These are phyloP conservation scores for Kwoniella sp. DNA, from an alignment of 768 basidiomycete genomes.

Conservation along the genomic window DNA sequence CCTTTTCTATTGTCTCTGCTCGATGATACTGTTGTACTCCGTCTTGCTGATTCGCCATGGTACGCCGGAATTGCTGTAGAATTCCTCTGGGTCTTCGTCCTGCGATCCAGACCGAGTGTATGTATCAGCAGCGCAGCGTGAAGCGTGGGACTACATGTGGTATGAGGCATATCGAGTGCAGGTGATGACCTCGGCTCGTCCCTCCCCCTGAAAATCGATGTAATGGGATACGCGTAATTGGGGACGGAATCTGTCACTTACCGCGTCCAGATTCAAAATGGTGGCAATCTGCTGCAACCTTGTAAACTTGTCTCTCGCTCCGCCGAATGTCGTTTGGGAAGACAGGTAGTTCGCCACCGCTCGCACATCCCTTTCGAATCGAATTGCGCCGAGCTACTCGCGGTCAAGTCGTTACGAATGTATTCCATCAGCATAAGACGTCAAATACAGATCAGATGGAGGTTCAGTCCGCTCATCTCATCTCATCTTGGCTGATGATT, in stretches of 20 bases:
- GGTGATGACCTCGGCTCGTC: too few relatives aligned
- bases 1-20: conserved; percentile 32
- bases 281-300: conserved; percentile 92
- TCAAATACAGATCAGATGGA: not conserved
- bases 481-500: not conserved
- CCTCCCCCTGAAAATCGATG: too few relatives aligned
- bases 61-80: conserved; percentile 90
- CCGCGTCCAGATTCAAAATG: conserved; percentile 76
- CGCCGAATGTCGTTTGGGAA: conserved; percentile 85
- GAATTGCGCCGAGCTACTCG: conserved; percentile 83
- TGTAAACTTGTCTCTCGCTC: conserved; percentile 86
- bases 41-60: conserved; percentile 45
- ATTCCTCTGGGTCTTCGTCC: conserved; percentile 94
- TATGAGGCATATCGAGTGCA: conserved; percentile 18
- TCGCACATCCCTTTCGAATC: conserved; percentile 89
- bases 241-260: conserved; percentile 34
- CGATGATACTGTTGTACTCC: conserved; percentile 45
- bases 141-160: not conserved
- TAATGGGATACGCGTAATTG: too few relatives aligned
- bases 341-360: conserved; percentile 80
- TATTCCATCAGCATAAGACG: conserved; percentile 7
- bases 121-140: too few relatives aligned
- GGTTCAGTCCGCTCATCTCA: not conserved
- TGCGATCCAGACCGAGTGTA: conserved; percentile 50
- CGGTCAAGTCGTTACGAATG: not conserved